Percentiles rank a stretch among this genome's conserved stretches.
Conservation (phyloP, 371 early-diverging fungal genomes). For the Apophysomyces ossiformis region DNA sequence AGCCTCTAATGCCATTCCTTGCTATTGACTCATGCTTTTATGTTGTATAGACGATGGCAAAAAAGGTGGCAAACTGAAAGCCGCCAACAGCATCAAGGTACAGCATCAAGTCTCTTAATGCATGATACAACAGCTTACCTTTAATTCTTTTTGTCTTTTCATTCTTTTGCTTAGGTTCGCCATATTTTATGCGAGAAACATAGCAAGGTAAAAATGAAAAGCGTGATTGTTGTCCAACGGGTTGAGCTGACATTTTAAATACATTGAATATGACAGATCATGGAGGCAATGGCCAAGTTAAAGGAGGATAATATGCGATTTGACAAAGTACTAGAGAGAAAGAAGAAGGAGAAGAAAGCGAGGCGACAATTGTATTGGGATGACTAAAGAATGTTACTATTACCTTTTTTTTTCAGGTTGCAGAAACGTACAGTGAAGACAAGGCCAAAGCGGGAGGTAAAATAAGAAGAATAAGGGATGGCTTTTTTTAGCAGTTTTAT, state of each 20-base stretch:
- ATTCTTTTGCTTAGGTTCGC: constrained; percentile 57
- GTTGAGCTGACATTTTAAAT: neutral
- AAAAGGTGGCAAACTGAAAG: constrained; percentile 71
- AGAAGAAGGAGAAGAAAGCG: too few species aligned
- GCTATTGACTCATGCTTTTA: neutral
- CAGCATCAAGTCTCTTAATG: neutral
- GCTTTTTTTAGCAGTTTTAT: neutral
- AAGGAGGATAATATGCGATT: constrained; percentile 63
- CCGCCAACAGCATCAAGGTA: constrained; percentile 76
- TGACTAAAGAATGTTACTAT: neutral
- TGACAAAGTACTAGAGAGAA: constrained; percentile 46
- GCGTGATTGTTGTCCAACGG: neutral
- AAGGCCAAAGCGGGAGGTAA: constrained; percentile 77
- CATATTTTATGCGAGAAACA: constrained; percentile 91
- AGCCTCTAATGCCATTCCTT: neutral
- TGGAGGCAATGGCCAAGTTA: constrained; percentile 59
- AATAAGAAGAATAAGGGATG: neutral
- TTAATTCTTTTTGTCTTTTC: neutral
- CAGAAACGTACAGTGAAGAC: constrained; percentile 86
- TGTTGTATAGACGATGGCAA: constrained; percentile 33
- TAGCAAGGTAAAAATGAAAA: constrained; percentile 48
- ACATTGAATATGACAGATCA: neutral
- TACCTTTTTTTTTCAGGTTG: constrained; percentile 59
- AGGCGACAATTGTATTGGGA: neutral
- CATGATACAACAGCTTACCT: neutral